phyloP scores from a whole-genome alignment of 1,284 basidiomycete genomes.

The Ustilago hordei region DNA sequence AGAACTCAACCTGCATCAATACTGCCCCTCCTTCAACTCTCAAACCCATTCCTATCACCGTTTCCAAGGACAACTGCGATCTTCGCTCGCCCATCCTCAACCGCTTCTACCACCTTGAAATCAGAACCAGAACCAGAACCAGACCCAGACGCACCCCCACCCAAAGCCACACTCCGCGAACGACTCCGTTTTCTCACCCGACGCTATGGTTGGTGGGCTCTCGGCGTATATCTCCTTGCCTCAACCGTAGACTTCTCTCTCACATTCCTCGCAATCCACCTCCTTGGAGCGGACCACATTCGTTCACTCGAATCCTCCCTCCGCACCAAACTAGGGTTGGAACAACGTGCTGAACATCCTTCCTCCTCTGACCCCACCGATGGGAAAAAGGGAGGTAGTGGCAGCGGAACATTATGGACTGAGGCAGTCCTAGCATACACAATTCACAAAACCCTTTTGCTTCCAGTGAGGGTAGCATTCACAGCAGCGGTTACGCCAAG shows the following conservation, averaged over 20 bases:
- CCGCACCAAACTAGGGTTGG: slow-evolving; percentile 65
- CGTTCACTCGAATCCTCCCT: slow-evolving; percentile 76
- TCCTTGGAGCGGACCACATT: slow-evolving; percentile 90
- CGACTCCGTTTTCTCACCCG: slow-evolving; percentile 60
- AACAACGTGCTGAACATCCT: slow-evolving; percentile 30
- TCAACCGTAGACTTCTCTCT: slow-evolving; percentile 70
- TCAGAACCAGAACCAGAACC: slow-evolving; percentile 6
- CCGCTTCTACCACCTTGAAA: background rate
- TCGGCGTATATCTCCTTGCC: slow-evolving; percentile 63
- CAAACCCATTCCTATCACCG: background rate
- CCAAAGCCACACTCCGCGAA: slow-evolving; percentile 46
- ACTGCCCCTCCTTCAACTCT: background rate
- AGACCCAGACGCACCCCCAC: slow-evolving; percentile 29
- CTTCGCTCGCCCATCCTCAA: background rate
- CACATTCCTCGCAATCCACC: slow-evolving; percentile 84
- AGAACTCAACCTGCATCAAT: background rate
- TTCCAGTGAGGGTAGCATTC: slow-evolving; percentile 89
- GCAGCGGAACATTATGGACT: slow-evolving; percentile 76
- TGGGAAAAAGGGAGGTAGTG: background rate
- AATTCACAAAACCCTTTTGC: slow-evolving; percentile 91
- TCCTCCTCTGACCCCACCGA: background rate
- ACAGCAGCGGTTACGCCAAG: slow-evolving; percentile 88
- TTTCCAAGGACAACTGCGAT: background rate
- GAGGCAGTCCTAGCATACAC: slow-evolving; percentile 93
- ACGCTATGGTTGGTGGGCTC: slow-evolving; percentile 69